Base-by-base conservation (phyloP, 2,329 filamentous ascomycete genomes). In the Epichloe glyceriae region DNA sequence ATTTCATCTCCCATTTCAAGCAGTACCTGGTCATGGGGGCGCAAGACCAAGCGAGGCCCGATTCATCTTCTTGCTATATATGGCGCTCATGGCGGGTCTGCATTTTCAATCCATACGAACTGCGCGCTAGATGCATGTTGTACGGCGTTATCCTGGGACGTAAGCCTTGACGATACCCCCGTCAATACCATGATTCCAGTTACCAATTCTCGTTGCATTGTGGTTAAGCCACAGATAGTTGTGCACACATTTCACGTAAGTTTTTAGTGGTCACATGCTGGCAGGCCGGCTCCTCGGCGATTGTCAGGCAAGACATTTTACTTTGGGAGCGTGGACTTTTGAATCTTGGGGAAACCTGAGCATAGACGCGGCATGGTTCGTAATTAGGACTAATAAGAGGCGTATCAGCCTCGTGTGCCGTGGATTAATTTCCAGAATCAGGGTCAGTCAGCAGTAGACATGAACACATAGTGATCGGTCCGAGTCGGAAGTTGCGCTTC, bases 101-200 rank as follows among this genome's bases (percentile, higher is more conserved):
- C 48, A 35, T 15, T 20, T 38, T 45, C 20, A 35, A 30, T 46
- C 19, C 35, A 4, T 8, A 15, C 35, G 49, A 22, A 35, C 5
- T 11, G n/a, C 41, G 35, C 48, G 26, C 26, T 39, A 33, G 26
- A 45, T 35, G 41, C 51, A n/a, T 44, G 26, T 5, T 41, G 42
- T 48, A 11, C 40, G 47, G 50, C 47, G 47, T 47, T 43, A 39
- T 35, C 19, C n/a, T 34, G 50, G 47, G 37, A 47, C 37, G 47
- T 50, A 47, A 50, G 20, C n/a, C 30, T 41, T 42, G 43, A 46
- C 50, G 52, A 54, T 54, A 52, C 47, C 50, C 46, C 17, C 38
- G 34, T 26, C 20, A 38, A 12, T 17, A 30, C 46, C 35, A 39
- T 39, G 35, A 20, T 37, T 37, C 2, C 33, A 22, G 14, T 10